Base-by-base conservation (phyloP, 768 basidiomycete genomes). In the Sporobolomyces pararoseus region DNA sequence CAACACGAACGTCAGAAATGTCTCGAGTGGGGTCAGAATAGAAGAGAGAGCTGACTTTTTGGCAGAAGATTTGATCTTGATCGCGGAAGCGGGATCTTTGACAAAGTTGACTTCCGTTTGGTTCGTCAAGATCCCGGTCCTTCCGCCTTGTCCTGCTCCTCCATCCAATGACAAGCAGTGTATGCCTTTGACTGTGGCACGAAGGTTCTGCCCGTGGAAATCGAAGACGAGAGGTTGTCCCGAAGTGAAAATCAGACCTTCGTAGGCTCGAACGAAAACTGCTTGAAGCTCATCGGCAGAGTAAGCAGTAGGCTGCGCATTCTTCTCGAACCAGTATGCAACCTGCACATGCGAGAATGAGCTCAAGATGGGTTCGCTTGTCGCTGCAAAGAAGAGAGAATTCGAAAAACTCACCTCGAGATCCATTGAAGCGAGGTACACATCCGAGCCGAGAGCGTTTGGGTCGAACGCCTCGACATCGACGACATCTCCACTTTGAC, bases 91-190 rank as follows among this genome's bases (percentile, higher is more conserved):
- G 0, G 87, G 83, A 1, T 89, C 90, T 79, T 95, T 96, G 80
- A 92, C 82, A 79, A 96, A 86, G 2, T 86, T 90, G 35, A 98
- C 82, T 73, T 96, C 93, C n/a, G 92, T 95, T 79, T 89, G 89
- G 67, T 89, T 87, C 85, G 94, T 92, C 52, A 94, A 69, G 35
- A 97, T 84, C 23, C 93, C 94, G 69, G 85, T 85, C 52, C 53
- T 52, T 27, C 31, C 44, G 16, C 70, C 80, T 69, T 58, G 77
- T 70, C 46, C 83, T 80, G 70, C 83, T 79, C 68, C 84, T 79
- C 80, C 87, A 83, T 75, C 76, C 17, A 29, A 82, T 53, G 89
- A 90, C 58, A 88, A 76, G 10, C 84, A 78, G 14, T 82, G 82
- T 35, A 91, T 68, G 19, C 84, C 83, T 70, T 84, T 86, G 66